A percentile compares a stretch with the other conserved stretches of the same genome.
Evolutionary conservation across 306 rosid genomes (phyloP).

Genomic region (Acacia confusa): DNA sequence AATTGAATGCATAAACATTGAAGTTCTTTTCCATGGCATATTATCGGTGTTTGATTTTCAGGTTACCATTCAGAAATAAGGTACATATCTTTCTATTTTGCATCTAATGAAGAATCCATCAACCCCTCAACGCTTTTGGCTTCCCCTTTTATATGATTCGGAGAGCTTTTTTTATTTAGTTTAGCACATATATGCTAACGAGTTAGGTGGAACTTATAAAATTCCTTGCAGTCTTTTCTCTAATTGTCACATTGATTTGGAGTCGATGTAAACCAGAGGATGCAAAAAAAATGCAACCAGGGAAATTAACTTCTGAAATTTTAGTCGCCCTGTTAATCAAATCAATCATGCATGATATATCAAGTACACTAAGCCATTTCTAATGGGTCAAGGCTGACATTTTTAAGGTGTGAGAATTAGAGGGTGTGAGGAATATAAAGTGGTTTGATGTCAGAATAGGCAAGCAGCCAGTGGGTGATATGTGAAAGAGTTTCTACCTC

Average conservation of each 20-base stretch:
- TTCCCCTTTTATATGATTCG: slow-evolving; percentile 86
- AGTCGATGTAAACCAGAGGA: not conserved
- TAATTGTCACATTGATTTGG: slow-evolving; percentile 9
- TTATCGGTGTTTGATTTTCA: not conserved
- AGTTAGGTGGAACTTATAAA: not conserved
- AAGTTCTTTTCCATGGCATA: not conserved
- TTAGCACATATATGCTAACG: not conserved
- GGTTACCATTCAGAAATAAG: slow-evolving; percentile 4
- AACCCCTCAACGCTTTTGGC: slow-evolving; percentile 93
- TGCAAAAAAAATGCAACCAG: not conserved
- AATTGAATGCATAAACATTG: not conserved
- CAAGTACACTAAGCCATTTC: not conserved
- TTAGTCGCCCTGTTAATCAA: not conserved
- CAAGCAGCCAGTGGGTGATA: not conserved
- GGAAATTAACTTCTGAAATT: not conserved
- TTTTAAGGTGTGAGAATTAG: not conserved
- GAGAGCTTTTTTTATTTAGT: slow-evolving; percentile 47
- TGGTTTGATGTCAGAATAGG: not conserved
- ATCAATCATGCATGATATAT: not conserved
- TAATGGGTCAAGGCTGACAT: not conserved
- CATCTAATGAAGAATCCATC: slow-evolving; percentile 93
- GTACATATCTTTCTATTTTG: slow-evolving; percentile 24
- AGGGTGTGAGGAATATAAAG: not conserved
- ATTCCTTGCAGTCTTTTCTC: not conserved
- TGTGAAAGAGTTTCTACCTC: not conserved